Base-by-base conservation (phyloP, 495 filamentous ascomycete genomes). In the Penicillium steckii region DNA sequence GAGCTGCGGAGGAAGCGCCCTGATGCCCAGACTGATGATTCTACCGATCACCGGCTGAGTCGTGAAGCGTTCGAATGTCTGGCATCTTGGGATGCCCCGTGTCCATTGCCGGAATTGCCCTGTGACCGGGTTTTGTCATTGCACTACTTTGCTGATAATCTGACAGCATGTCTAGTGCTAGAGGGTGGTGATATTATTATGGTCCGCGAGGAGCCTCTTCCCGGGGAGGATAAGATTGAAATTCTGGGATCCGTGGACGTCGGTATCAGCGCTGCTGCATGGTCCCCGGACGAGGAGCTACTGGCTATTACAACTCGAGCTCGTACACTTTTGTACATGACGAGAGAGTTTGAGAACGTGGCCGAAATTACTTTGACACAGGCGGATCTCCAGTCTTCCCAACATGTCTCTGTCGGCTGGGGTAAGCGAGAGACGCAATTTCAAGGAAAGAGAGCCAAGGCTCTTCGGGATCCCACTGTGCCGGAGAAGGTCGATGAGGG, bases 341-440 rank as follows among this genome's bases (percentile, higher is more conserved):
- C 90, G 17, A 79, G 92, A 52, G 84, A 85, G 35, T 95, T 96
- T 58, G 93, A 97, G 61, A 85, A 85, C 59, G 81, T 95, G 47
- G 78, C 84, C 6, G 85, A 89, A 60, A 78, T 88, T 51, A 76
- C 76, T 10, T 85, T 96, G 57, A 79, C 80, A 3, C 60, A 72
- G 3, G 87, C 90, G 21, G 94, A 98, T 68, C 74, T 96, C 48
- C 85, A 91, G 61, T 80, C 83, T 1, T 97, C 94, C 1, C 90
- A 89, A 66, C 94, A 98, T 80, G 94, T 98, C 37, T 96, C 91
- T 17, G 94, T 98, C 19, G 94, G 94, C 46, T 98, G 94, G 94
- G 94, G 94, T 53, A 97, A 97, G 75, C 85, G 87, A 64, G 94
- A 98, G 69, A 98, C 94, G 5, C 94, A 98, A 70, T 98, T 98